A percentile compares a stretch with the other conserved stretches of the same genome.
Evolutionary conservation across 306 rosid genomes (phyloP).

Genomic region (Vigna radiata): DNA sequence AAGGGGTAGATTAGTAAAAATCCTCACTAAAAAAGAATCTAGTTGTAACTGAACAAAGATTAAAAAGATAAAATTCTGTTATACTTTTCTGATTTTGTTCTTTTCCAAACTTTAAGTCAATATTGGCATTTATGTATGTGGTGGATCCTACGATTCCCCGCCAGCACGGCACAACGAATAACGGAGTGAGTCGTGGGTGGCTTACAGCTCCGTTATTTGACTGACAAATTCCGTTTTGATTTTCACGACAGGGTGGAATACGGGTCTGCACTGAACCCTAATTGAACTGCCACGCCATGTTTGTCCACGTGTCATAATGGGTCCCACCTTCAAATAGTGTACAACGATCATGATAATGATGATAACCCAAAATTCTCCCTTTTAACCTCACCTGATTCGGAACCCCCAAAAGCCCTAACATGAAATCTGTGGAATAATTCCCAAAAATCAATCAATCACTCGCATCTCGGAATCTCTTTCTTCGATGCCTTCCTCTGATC

Average conservation of each 20-base stretch:
- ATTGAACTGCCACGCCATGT: neutral
- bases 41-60: too few species aligned
- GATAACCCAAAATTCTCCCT: neutral
- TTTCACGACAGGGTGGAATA: neutral
- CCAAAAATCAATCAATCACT: neutral
- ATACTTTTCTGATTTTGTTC: too few species aligned
- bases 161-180: too few species aligned
- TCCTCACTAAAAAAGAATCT: too few species aligned
- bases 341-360: too few species aligned
- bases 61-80: too few species aligned
- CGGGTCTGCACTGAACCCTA: neutral
- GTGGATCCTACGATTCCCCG: too few species aligned
- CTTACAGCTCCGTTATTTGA: neutral
- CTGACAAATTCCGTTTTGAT: neutral
- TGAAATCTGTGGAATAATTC: neutral
- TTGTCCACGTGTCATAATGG: neutral
- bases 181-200: neutral
- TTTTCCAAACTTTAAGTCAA: too few species aligned
- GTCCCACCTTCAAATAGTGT: too few species aligned
- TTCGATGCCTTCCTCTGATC: neutral
- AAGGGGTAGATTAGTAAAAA: too few species aligned
- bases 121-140: too few species aligned
- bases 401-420: conserved; percentile 16
- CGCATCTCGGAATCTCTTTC: neutral
- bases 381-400: neutral